phyloP scores from a whole-genome alignment of 345 rosid genomes.

The Lumnitzera racemosa region DNA sequence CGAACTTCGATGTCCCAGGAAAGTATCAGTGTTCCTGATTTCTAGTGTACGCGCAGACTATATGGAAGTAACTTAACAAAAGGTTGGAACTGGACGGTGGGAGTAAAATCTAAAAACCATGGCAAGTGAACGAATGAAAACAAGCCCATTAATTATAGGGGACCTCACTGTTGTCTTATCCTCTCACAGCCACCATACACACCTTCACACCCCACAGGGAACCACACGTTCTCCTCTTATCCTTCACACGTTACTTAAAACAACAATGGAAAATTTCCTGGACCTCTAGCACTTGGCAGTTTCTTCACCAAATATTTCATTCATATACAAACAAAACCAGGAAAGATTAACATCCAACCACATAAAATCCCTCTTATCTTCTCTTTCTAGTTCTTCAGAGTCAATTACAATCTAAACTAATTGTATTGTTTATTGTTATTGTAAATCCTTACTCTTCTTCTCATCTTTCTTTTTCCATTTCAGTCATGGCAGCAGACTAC shows the following conservation, averaged over 20 bases:
- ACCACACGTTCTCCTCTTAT: constrained; percentile 15
- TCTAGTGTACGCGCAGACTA: too few relatives aligned
- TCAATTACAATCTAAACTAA: neutral
- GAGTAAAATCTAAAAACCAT: neutral
- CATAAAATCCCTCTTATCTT: constrained; percentile 11
- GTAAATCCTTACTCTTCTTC: neutral
- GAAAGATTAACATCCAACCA: neutral
- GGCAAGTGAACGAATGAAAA: neutral
- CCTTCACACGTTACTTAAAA: constrained; percentile 22
- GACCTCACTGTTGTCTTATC: constrained; percentile 2
- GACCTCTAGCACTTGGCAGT: constrained; percentile 3
- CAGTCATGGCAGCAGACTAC: constrained; percentile 40
- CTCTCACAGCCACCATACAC: too few relatives aligned
- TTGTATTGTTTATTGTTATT: neutral
- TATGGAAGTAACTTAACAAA: too few relatives aligned
- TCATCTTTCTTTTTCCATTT: neutral
- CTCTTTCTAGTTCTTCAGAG: constrained; percentile 2
- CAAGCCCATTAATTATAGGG: neutral
- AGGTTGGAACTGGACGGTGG: neutral
- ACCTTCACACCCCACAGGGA: too few relatives aligned
- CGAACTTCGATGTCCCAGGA: too few relatives aligned
- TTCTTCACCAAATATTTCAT: constrained; percentile 16
- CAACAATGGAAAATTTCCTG: constrained; percentile 6
- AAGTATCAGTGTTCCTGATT: too few relatives aligned
- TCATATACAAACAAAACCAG: neutral